Evolutionary conservation across 2,329 filamentous ascomycete species (phyloP), one percentile per base, ranked within the genome.

Genomic region (Aspergillus candidus): DNA sequence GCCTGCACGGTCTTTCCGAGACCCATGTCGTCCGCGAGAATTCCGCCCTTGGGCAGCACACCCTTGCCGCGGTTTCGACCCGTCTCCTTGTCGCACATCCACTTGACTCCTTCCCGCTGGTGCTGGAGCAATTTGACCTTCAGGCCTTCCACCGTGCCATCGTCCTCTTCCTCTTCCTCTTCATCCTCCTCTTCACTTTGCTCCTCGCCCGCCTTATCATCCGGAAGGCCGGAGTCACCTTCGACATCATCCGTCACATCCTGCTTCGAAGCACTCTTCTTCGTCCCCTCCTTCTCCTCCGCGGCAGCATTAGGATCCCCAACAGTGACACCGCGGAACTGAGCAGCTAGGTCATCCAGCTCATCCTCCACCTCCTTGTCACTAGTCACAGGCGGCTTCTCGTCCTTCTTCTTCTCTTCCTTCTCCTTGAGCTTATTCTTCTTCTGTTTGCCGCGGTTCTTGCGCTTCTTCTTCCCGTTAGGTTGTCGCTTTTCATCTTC

Each of bases 1-100:
- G 90, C 88, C 68, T 98, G 93, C 11, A 98, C 78, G 0, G 93
- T 98, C 74, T 98, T 98, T 46, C 93, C 93, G 11, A 97, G 73
- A 53, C 91, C 91, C 91, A 97, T 72, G 62, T 98, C 93, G 59
- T 98, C 93, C 13, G 93, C 93, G 31, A 98, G 77, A 51, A 98
- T 94, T 13, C 93, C 93, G 31, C 93, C 93, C 56, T 94, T 93
- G 27, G 91, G 89, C 8, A 94, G 78, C 1, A 80, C 74, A 4
- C 78, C 79, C 47, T 86, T 87, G 55, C 84, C 85, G 70, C 93
- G 95, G 48, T 86, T 82, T 13, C 82, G 82, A 2, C 91, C 90
- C 10, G 88, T 82, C 68, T 98, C 93, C 58, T 94, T 88, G 47
- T 90, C 86, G 44, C 79, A 84, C 88, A 98, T 95, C 91, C 93